Evolutionary conservation across 2,329 filamentous ascomycete genomes (phyloP), one percentile per base, ranked within the genome.

Genomic region (Aspergillus glaucus): DNA sequence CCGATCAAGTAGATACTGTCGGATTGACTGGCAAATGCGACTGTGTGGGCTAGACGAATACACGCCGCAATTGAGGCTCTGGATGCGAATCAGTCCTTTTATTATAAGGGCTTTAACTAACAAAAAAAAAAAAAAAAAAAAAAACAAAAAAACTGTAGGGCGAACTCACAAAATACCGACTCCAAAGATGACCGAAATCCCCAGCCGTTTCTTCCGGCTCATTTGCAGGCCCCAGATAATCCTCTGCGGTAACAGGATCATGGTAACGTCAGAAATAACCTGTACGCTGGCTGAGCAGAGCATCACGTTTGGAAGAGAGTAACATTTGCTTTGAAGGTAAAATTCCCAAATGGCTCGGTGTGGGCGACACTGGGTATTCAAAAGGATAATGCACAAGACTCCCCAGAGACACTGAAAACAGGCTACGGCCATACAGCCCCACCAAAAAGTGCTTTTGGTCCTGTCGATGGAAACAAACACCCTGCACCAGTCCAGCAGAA

Each of bases 401-500:
- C 64, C 52, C 56, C 52, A 65, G 2, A 60, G 43, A 40, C 55
- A 52, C 46, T 74, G 70, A 5, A 70, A 7, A 3, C 50, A 50
- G 12, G 62, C 62, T 9, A 71, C 50, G 7, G 49, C 9, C 41
- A 63, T 50, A 50, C 61, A 70, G 1, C 58, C 63, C 64, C 62
- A 69, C 62, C 65, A 73, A 47, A 72, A 70, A 5, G 49, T 17
- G 28, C 50, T 65, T 14, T 56, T 56, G 6, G 55, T 58, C 17
- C 56, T 47, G 28, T 40, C 46, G 8, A 46, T 39, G 1, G 63
- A 57, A 5, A 65, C 63, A 41, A 74, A 69, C 4, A 72, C 52
- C 6, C 64, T 60, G n/a, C 58, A 61, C 73, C 74, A 76, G 47
- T 76, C 71, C 7, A 72, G 42, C 10, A 76, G 59, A 43, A 76